phyloP scores from a whole-genome alignment of 1,284 basidiomycete genomes.

The Sanguinoderma infundibulare region DNA sequence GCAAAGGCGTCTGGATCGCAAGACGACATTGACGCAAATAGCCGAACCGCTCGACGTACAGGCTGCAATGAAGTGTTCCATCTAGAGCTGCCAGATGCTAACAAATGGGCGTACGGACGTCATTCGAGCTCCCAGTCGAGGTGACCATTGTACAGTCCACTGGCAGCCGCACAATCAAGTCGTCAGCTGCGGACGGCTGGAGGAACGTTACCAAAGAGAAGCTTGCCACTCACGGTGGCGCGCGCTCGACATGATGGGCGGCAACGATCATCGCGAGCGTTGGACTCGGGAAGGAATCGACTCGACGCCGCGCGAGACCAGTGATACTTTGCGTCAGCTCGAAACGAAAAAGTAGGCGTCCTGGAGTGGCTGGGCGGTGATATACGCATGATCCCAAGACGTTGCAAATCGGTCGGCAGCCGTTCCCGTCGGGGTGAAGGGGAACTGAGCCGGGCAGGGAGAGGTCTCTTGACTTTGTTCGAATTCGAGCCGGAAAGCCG shows the following conservation, averaged over 20 bases:
- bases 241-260: slow-evolving; percentile 7
- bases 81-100: not conserved
- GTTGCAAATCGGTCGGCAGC: not conserved
- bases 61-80: not conserved
- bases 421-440: not conserved
- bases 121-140: not conserved
- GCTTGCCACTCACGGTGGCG: slow-evolving; percentile 2
- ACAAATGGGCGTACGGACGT: not conserved
- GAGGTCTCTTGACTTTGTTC: slow-evolving; percentile 5
- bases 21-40: not conserved
- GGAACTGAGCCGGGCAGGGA: not conserved
- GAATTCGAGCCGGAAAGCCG: not conserved
- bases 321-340: not conserved
- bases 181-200: not conserved
- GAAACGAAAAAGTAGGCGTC: not conserved
- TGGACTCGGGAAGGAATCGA: not conserved
- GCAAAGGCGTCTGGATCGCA: not conserved
- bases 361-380: slow-evolving; percentile 1
- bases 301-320: not conserved
- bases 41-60: not conserved
- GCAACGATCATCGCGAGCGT: slow-evolving; percentile 3
- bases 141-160: not conserved
- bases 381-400: not conserved
- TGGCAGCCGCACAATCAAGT: not conserved
- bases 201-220: not conserved